phyloP scores from a whole-genome alignment of 306 rosid species.

The Albizia julibrissin region DNA sequence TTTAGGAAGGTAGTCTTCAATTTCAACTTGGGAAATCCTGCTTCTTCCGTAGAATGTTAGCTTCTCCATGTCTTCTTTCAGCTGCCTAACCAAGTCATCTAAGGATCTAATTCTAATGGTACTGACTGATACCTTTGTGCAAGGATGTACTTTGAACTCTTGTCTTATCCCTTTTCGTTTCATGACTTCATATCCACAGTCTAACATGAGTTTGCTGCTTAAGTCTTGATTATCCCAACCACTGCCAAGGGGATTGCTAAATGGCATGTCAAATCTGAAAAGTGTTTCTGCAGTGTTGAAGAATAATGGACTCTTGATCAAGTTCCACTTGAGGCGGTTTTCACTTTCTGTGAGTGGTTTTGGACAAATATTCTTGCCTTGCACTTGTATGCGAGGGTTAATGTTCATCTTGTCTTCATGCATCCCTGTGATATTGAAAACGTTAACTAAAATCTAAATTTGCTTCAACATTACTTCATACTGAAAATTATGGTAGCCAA shows the following conservation, averaged over 20 bases:
- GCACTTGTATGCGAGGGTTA: background rate
- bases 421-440: conserved; percentile 39
- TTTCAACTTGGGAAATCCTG: conserved; percentile 37
- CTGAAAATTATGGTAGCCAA: background rate
- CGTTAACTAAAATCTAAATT: background rate
- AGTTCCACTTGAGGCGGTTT: conserved; percentile 64
- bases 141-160: conserved; percentile 63
- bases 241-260: conserved; percentile 48
- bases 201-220: conserved; percentile 59
- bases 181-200: conserved; percentile 85
- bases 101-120: conserved; percentile 42
- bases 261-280: conserved; percentile 71
- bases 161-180: conserved; percentile 78
- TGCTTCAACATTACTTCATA: background rate
- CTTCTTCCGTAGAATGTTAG: conserved; percentile 67
- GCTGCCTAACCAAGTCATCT: conserved; percentile 64
- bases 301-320: conserved; percentile 67
- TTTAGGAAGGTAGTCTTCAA: conserved; percentile 66
- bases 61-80: conserved; percentile 61
- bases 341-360: conserved; percentile 49
- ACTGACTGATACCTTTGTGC: conserved; percentile 41
- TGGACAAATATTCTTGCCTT: conserved; percentile 24
- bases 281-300: conserved; percentile 89
- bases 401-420: conserved; percentile 28
- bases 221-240: conserved; percentile 36